Evolutionary conservation across 2,329 filamentous ascomycete genomes (phyloP), one percentile per base, ranked within the genome.

Genomic region (Pseudocercospora eumusae): DNA sequence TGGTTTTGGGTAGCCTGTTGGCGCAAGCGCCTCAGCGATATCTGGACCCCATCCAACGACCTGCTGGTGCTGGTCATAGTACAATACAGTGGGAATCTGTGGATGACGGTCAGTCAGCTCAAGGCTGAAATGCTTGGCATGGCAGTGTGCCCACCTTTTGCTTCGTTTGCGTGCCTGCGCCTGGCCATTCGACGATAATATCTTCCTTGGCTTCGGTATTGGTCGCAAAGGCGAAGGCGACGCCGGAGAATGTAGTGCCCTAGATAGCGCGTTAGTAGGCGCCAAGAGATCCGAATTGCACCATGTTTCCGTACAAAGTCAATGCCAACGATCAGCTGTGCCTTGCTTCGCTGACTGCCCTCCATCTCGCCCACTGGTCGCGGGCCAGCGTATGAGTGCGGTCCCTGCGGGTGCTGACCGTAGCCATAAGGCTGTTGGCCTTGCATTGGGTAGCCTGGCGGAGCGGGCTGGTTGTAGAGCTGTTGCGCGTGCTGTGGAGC

Each of bases 41-140:
- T 99, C 95, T 61, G 93, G 93, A 65, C 95, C 95, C 95, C 95
- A 99, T 71, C 95, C 95, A n/a, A 98, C 95, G 54, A 99, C 95
- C 78, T 98, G 97, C 75, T 99, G 95, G 78, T 97, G 96, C 79
- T 98, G 93, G 75, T 99, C 95, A 76, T 99, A 99, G 82, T 99
- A 99, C 64, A 99, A 86, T n/a, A 99, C 95, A 13, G 95, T 98
- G 15, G 95, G 95, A 71, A 99, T 98, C 95, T 96, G 73, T 45
- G 18, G 10, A 20, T 53, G 55, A 40, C 36, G 15, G 61, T 74
- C 64, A 70, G 67, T 56, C 45, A 45, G 61, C 45, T 40, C 27
- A 28, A 45, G 47, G 42, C 47, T 27, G 21, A 54, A 27, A 21
- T 2, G 40, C 21, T 57, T 71, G 63, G 53, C 25, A 25, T 21